These are phyloP conservation scores for Mortierella hygrophila DNA, from an alignment of 192 early-diverging fungal genomes.

Conservation along the genomic window DNA sequence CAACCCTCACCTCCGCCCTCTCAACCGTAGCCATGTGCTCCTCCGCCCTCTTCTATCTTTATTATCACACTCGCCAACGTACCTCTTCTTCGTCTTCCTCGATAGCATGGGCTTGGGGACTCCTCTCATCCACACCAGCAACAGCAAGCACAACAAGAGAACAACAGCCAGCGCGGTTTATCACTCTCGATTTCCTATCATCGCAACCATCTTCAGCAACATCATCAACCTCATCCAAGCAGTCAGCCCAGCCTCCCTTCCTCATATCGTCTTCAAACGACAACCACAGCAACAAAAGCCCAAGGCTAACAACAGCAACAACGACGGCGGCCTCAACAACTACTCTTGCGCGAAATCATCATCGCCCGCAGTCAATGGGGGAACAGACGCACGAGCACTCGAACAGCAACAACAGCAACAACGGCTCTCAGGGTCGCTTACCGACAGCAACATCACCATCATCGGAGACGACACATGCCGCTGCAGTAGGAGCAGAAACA, in stretches of 20 bases:
- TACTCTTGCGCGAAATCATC: neutral
- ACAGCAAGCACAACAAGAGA: neutral
- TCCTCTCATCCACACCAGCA: neutral
- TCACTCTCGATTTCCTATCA: neutral
- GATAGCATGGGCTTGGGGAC: neutral
- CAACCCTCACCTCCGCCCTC: neutral
- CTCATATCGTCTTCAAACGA: neutral
- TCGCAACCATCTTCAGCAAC: neutral
- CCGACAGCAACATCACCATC: neutral
- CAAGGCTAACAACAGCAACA: neutral
- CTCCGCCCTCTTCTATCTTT: conserved; percentile 6
- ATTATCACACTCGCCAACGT: neutral
- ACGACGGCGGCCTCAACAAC: neutral
- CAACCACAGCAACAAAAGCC: neutral
- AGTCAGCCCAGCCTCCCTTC: neutral
- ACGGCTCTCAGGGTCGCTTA: neutral
- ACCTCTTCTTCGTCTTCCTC: neutral
- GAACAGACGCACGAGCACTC: conserved; percentile 6
- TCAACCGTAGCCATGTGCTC: conserved; percentile 9
- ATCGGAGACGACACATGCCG: neutral
- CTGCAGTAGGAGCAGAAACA: neutral
- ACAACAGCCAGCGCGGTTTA: neutral
- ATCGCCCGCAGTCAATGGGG: neutral
- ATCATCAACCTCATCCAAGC: neutral
- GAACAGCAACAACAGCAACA: neutral